A percentile compares a stretch with the other conserved stretches of the same genome.
Conservation (phyloP, 768 basidiomycete species). For the Clathrus columnatus region DNA sequence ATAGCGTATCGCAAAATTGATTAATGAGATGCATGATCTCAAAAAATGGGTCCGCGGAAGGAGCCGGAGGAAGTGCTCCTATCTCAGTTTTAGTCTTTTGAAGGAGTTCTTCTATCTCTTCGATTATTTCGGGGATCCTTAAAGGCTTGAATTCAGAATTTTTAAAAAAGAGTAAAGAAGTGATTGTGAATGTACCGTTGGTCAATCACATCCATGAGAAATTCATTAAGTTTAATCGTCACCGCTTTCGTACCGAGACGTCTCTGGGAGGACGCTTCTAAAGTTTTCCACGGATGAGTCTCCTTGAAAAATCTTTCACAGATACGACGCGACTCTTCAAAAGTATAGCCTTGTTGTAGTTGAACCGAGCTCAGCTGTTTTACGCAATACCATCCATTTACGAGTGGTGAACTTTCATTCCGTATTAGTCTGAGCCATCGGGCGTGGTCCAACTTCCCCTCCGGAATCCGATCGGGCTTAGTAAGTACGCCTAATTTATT, state of each 20-base stretch:
- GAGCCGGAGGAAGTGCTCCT: constrained; percentile 36
- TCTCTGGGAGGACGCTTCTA: constrained; percentile 40
- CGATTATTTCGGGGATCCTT: constrained; percentile 56
- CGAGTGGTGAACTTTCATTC: constrained; percentile 23
- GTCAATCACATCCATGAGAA: constrained; percentile 54
- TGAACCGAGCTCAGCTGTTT: constrained; percentile 46
- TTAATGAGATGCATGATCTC: constrained; percentile 45
- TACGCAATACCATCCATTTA: constrained; percentile 53
- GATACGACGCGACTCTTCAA: constrained; percentile 46
- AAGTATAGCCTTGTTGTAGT: constrained; percentile 44
- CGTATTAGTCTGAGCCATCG: constrained; percentile 37
- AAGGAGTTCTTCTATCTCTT: constrained; percentile 44
- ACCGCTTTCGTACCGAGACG: constrained; percentile 51
- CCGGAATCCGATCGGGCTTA: constrained; percentile 59
- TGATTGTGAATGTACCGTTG: constrained; percentile 48
- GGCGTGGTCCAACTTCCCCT: constrained; percentile 44
- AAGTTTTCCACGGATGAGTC: constrained; percentile 43
- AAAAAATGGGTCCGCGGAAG: constrained; percentile 45
- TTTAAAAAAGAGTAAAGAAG: background rate
- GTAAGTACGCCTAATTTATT: constrained; percentile 52
- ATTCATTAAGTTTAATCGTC: constrained; percentile 45
- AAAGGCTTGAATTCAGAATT: background rate
- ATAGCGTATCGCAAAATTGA: constrained; percentile 38
- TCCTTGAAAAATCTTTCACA: constrained; percentile 50
- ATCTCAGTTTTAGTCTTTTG: constrained; percentile 28